A percentile compares a stretch with the other conserved stretches of the same genome.
phyloP scores from a whole-genome alignment of 345 rosid species.

The Mallotus nudiflorus region DNA sequence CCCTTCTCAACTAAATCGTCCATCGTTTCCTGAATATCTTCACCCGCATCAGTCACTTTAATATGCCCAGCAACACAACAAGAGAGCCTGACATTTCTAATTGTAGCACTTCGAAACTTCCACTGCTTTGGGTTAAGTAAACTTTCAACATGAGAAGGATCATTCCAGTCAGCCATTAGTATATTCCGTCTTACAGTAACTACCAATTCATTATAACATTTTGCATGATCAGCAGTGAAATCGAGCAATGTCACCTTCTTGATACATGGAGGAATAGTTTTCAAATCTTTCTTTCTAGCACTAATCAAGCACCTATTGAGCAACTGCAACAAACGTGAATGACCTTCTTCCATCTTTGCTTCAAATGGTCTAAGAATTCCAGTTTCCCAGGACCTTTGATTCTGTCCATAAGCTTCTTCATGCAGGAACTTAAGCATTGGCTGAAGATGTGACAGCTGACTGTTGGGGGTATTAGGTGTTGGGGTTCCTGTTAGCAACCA shows the following conservation, averaged over 20 bases:
- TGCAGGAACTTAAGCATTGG: slow-evolving; percentile 91
- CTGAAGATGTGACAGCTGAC: slow-evolving; percentile 85
- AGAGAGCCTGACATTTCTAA: slow-evolving; percentile 81
- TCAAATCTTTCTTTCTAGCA: slow-evolving; percentile 87
- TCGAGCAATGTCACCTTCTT: slow-evolving; percentile 71
- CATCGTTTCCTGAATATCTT: slow-evolving; percentile 96
- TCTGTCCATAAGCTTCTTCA: slow-evolving; percentile 84
- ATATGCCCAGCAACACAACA: slow-evolving; percentile 98
- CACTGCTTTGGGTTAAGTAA: slow-evolving; percentile 93
- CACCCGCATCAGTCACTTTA: slow-evolving; percentile 77
- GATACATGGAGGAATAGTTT: slow-evolving; percentile 87
- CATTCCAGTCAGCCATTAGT: slow-evolving; percentile 98
- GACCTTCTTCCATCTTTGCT: slow-evolving; percentile 92
- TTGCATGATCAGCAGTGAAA: slow-evolving; percentile 80
- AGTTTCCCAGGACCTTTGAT: slow-evolving; percentile 82
- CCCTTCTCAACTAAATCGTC: slow-evolving; percentile 65
- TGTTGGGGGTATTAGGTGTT: slow-evolving; percentile 80
- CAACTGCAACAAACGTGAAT: slow-evolving; percentile 62
- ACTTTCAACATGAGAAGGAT: slow-evolving; percentile 97
- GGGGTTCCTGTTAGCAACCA: slow-evolving; percentile 99
- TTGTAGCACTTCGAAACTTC: slow-evolving; percentile 73
- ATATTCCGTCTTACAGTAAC: slow-evolving; percentile 89
- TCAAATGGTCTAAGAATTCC: slow-evolving; percentile 92
- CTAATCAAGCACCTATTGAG: slow-evolving; percentile 90
- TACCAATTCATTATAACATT: slow-evolving; percentile 90